phyloP scores from a whole-genome alignment of 805 yeast species.

The Zygosaccharomyces bailii region DNA sequence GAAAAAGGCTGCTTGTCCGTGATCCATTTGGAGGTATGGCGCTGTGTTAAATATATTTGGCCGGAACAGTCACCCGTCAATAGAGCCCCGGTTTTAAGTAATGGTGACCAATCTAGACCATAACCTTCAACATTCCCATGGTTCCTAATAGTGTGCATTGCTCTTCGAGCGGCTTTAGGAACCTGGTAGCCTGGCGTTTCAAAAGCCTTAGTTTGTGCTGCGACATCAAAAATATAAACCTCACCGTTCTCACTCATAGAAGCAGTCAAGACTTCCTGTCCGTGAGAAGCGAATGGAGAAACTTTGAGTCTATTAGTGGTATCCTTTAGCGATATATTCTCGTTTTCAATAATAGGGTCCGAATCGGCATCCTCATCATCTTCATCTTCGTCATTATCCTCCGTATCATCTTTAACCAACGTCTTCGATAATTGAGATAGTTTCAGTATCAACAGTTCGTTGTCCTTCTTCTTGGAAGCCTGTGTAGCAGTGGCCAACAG shows the following conservation, averaged over 20 bases:
- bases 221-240: conserved; percentile 76
- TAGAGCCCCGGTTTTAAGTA: conserved; percentile 71
- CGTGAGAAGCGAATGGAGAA: conserved; percentile 64
- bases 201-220: conserved; percentile 75
- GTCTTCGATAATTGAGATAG: conserved; percentile 81
- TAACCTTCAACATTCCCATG: conserved; percentile 98
- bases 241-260: conserved; percentile 89
- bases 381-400: conserved; percentile 67
- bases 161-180: conserved; percentile 73
- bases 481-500: conserved; percentile 91
- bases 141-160: conserved; percentile 71
- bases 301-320: conserved; percentile 89
- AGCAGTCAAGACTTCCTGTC: conserved; percentile 80
- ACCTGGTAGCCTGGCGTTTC: conserved; percentile 83
- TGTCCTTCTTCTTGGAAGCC: conserved; percentile 81
- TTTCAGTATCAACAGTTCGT: conserved; percentile 81
- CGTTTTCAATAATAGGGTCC: conserved; percentile 87
- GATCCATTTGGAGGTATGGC: conserved; percentile 75
- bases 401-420: conserved; percentile 75
- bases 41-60: conserved; percentile 69
- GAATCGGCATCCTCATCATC: conserved; percentile 68
- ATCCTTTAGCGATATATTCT: conserved; percentile 67
- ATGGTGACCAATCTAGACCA: conserved; percentile 95
- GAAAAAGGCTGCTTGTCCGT: conserved; percentile 80
- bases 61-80: conserved; percentile 90